A percentile compares a stretch with the other conserved stretches of the same genome.
phyloP scores from a whole-genome alignment of 352 stramenopile species.

The Thalassiosira exigua region DNA sequence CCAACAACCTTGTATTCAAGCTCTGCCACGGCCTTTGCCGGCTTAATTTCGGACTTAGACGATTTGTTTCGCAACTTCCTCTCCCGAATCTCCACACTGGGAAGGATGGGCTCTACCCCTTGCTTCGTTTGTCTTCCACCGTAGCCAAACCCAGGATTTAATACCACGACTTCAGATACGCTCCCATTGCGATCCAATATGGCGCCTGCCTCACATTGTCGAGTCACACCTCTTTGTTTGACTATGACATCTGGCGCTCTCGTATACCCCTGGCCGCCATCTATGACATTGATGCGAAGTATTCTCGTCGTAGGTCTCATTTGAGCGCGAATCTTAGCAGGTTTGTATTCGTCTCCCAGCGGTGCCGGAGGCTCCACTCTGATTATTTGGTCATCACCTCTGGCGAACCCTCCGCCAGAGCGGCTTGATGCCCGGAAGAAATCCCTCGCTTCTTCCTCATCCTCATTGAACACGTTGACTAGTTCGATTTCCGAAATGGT shows the following conservation, averaged over 20 bases:
- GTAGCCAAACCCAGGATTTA: conserved; percentile 82
- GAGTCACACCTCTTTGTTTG: conserved; percentile 46
- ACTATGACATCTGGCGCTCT: conserved; percentile 66
- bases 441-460: conserved; percentile 34
- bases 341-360: conserved; percentile 74
- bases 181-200: conserved; percentile 75
- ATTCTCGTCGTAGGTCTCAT: conserved; percentile 72
- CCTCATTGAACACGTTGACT: conserved; percentile 35
- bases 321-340: conserved; percentile 61
- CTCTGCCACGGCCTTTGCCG: conserved; percentile 69
- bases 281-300: conserved; percentile 73
- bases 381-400: conserved; percentile 58
- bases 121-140: conserved; percentile 38
- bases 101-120: conserved; percentile 56
- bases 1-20: conserved; percentile 80
- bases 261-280: conserved; percentile 75
- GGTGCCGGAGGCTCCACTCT: conserved; percentile 73
- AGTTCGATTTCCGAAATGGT: conserved; percentile 72
- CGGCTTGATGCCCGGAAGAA: conserved; percentile 69
- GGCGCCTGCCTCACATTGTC: conserved; percentile 67
- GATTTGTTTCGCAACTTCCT: conserved; percentile 20
- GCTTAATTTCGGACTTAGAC: conserved; percentile 24
- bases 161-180: conserved; percentile 74
- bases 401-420: conserved; percentile 73
- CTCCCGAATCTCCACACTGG: conserved; percentile 48